These are phyloP conservation scores for Coemansia sp. DNA, from an alignment of 192 early-diverging fungal species.

Conservation along the genomic window DNA sequence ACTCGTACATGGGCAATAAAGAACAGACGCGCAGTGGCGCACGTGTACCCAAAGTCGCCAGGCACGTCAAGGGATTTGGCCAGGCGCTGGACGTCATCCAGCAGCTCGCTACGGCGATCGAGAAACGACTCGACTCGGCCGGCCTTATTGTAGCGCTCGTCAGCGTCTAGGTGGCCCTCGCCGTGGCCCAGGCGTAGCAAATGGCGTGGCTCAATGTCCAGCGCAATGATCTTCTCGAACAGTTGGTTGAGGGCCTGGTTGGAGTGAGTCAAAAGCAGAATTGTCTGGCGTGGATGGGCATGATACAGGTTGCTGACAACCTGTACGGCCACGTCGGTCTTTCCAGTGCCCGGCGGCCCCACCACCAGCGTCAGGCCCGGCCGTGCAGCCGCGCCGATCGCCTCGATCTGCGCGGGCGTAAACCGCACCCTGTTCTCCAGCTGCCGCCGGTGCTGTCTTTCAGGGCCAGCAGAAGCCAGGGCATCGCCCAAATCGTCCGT, in stretches of 20 bases:
- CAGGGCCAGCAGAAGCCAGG: slow-evolving; percentile 79
- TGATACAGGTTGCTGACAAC: slow-evolving; percentile 95
- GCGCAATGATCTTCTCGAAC: slow-evolving; percentile 89
- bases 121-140: slow-evolving; percentile 93
- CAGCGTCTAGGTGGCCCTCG: slow-evolving; percentile 81
- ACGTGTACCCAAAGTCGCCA: slow-evolving; percentile 87
- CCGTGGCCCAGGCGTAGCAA: slow-evolving; percentile 94
- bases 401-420: slow-evolving; percentile 79
- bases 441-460: too few relatives aligned
- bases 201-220: slow-evolving; percentile 92
- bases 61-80: slow-evolving; percentile 71
- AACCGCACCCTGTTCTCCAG: slow-evolving; percentile 76
- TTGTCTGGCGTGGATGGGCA: slow-evolving; percentile 84
- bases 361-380: slow-evolving; percentile 91
- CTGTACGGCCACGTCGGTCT: slow-evolving; percentile 97
- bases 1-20: slow-evolving; percentile 71
- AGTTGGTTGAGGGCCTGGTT: slow-evolving; percentile 99
- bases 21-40: slow-evolving; percentile 92
- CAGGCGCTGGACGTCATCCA: slow-evolving; percentile 73
- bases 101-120: slow-evolving; percentile 70
- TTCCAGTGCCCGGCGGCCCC: slow-evolving; percentile 98
- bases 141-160: slow-evolving; percentile 82
- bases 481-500: slow-evolving; percentile 91
- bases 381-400: slow-evolving; percentile 81
- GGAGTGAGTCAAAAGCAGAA: slow-evolving; percentile 89